These are phyloP conservation scores for Scheffersomyces coipomensis DNA, from an alignment of 805 yeast species.

Conservation along the genomic window DNA sequence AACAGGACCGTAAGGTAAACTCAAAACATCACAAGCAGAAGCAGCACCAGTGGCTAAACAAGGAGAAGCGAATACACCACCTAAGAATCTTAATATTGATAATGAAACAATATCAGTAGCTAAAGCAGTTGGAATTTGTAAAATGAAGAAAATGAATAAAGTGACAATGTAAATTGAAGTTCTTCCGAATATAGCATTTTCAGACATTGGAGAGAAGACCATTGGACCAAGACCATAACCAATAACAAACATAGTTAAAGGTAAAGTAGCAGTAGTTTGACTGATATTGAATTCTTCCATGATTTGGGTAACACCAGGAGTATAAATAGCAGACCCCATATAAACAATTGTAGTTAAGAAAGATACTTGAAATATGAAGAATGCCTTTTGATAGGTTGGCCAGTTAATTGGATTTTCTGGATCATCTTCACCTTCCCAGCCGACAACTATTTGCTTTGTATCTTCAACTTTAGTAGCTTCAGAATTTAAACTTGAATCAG, in stretches of 20 bases:
- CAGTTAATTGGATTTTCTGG: conserved; percentile 59
- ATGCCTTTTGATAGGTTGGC: conserved; percentile 40
- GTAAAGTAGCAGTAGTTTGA: conserved; percentile 45
- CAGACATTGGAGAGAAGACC: conserved; percentile 58
- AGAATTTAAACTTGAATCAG: conserved; percentile 1
- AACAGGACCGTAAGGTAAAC: conserved; percentile 41
- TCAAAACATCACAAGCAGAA: conserved; percentile 48
- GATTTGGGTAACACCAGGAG: conserved; percentile 50
- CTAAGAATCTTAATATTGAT: conserved; percentile 48
- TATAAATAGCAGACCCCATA: conserved; percentile 54
- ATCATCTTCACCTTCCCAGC: conserved; percentile 46
- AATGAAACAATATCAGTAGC: conserved; percentile 50
- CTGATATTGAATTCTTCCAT: conserved; percentile 45
- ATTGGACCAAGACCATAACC: conserved; percentile 66
- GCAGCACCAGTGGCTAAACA: conserved; percentile 61
- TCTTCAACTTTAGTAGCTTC: background rate
- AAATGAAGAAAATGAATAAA: conserved; percentile 43
- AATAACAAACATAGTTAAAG: conserved; percentile 53
- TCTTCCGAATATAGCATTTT: conserved; percentile 53
- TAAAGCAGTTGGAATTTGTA: conserved; percentile 59
- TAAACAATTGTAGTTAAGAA: conserved; percentile 52
- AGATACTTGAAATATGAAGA: conserved; percentile 38
- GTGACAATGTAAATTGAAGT: conserved; percentile 48
- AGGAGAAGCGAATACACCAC: conserved; percentile 58
- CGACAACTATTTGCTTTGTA: conserved; percentile 10